Conservation (phyloP, 352 stramenopile species). For the Pythium dissotocum region DNA sequence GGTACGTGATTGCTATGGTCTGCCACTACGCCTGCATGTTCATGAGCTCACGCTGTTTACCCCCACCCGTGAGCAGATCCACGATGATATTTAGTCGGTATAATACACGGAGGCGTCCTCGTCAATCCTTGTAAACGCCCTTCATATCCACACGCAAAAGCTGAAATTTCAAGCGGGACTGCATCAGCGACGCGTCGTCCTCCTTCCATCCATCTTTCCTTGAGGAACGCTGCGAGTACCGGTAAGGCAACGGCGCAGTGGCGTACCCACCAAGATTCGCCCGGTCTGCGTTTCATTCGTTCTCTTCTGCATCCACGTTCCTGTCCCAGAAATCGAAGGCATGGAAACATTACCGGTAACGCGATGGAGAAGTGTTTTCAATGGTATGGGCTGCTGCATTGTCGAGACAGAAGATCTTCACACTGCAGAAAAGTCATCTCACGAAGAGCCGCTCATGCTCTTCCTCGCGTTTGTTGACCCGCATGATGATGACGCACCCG, state of each 20-base stretch:
- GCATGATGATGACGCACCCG: background rate
- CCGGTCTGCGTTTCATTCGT: too few relatives aligned
- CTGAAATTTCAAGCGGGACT: background rate
- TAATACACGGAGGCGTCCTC: background rate
- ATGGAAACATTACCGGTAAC: too few relatives aligned
- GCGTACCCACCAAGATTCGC: background rate
- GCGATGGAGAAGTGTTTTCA: too few relatives aligned
- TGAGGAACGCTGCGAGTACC: too few relatives aligned
- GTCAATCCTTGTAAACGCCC: too few relatives aligned
- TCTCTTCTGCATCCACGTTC: background rate
- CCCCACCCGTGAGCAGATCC: slow-evolving; percentile 21
- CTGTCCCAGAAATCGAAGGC: background rate
- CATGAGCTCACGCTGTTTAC: background rate
- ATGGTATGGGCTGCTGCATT: background rate
- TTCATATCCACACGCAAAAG: background rate
- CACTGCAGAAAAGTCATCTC: background rate
- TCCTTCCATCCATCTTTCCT: background rate
- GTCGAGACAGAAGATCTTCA: background rate
- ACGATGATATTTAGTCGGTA: slow-evolving; percentile 15
- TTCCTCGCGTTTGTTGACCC: background rate
- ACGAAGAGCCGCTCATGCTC: background rate
- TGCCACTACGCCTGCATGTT: background rate
- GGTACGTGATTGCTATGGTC: slow-evolving; percentile 34
- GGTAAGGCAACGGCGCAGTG: too few relatives aligned
- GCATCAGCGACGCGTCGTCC: too few relatives aligned